Percentiles rank a stretch among this genome's conserved stretches.
Evolutionary conservation across 306 rosid genomes (phyloP).

Genomic region (Cicer arietinum): DNA sequence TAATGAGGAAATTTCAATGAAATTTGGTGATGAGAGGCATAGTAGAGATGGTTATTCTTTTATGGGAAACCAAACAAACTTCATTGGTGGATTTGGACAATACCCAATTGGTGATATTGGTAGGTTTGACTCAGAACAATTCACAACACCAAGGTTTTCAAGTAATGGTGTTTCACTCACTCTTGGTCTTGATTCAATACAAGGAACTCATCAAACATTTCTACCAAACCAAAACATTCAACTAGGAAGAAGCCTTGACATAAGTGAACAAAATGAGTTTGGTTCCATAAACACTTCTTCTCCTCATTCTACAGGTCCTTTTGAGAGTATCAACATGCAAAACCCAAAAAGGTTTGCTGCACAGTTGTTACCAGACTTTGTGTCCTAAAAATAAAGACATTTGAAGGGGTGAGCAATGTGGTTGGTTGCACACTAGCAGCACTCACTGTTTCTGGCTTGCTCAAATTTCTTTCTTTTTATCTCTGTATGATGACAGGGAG

Average conservation of each 20-base stretch:
- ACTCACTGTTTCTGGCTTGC: constrained; percentile 30
- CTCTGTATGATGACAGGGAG: constrained; percentile 46
- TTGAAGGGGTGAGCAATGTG: constrained; percentile 42
- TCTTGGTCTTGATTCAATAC: constrained; percentile 87
- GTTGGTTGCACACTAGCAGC: constrained; percentile 6
- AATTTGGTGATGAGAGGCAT: constrained; percentile 75
- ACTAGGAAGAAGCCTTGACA: constrained; percentile 75
- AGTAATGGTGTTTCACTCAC: constrained; percentile 94
- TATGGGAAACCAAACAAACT: constrained; percentile 80
- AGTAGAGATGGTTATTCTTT: constrained; percentile 83
- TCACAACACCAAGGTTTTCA: constrained; percentile 74
- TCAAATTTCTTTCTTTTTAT: constrained; percentile 52
- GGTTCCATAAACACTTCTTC: constrained; percentile 71
- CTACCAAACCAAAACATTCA: constrained; percentile 83
- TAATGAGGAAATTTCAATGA: constrained; percentile 63
- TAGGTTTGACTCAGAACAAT: constrained; percentile 84
- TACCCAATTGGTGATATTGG: constrained; percentile 90
- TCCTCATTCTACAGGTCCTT: constrained; percentile 82
- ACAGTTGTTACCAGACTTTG: constrained; percentile 92
- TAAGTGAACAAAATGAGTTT: constrained; percentile 72
- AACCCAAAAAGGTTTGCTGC: constrained; percentile 94
- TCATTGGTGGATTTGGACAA: constrained; percentile 88
- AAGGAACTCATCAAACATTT: constrained; percentile 74
- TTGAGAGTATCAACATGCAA: constrained; percentile 82
- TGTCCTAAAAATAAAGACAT: constrained; percentile 53